A percentile compares a stretch with the other conserved stretches of the same genome.
phyloP scores from a whole-genome alignment of 2,329 filamentous ascomycete genomes.

The Gyromitra esculenta region DNA sequence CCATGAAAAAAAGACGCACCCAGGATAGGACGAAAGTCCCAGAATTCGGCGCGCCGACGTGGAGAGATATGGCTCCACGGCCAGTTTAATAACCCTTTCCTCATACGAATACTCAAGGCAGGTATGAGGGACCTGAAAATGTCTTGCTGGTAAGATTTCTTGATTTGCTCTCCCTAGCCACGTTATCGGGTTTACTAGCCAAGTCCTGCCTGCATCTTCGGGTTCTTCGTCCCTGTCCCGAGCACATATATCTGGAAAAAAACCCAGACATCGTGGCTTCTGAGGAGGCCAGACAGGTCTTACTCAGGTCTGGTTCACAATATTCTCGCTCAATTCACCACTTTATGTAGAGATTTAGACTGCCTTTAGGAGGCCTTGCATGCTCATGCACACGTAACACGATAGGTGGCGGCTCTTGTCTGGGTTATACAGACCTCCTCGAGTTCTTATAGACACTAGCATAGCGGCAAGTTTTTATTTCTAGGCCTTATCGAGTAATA shows the following conservation, averaged over 20 bases:
- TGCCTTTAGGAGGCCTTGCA: not conserved
- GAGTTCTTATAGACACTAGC: not conserved
- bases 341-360: not conserved
- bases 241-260: not conserved
- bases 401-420: not conserved
- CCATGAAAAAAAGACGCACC: constrained; percentile 1
- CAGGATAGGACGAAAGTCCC: not conserved
- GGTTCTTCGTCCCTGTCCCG: too few relatives aligned
- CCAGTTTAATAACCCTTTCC: not conserved
- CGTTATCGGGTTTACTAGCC: too few relatives aligned
- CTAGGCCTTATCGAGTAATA: not conserved
- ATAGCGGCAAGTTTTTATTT: not conserved
- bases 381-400: not conserved
- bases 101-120: not conserved
- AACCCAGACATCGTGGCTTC: not conserved
- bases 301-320: not conserved
- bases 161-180: too few relatives aligned
- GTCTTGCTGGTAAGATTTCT: too few relatives aligned
- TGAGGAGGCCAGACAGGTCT: not conserved
- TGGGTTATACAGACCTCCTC: not conserved
- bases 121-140: too few relatives aligned
- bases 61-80: constrained; percentile 8
- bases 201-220: too few relatives aligned
- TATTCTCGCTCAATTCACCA: not conserved
- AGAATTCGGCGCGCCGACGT: not conserved